These are phyloP conservation scores for Calonectria pteridis DNA, from an alignment of 2,329 filamentous ascomycete species.

Conservation along the genomic window DNA sequence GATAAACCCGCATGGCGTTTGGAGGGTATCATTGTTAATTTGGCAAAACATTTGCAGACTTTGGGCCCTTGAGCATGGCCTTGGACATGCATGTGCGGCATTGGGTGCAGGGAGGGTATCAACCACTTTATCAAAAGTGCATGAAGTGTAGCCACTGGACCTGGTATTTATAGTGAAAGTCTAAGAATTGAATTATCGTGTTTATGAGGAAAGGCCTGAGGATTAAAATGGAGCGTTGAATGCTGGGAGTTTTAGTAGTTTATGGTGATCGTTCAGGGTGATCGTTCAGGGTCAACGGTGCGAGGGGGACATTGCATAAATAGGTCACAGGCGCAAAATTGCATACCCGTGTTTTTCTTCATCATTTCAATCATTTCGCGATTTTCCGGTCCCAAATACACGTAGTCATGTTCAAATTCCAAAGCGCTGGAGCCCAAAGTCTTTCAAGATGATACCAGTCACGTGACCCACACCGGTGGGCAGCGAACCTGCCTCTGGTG, in stretches of 20 bases:
- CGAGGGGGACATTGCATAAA: not conserved
- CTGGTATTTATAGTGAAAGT: slow-evolving; percentile 1
- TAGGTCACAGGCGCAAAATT: not conserved
- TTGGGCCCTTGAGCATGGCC: slow-evolving; percentile 17
- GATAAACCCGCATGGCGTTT: slow-evolving; percentile 40
- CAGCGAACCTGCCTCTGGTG: not conserved
- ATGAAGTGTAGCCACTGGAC: slow-evolving; percentile 5
- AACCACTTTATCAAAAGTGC: not conserved
- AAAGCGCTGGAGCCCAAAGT: not conserved
- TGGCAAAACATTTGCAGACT: slow-evolving; percentile 30
- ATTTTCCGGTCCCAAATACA: no score
- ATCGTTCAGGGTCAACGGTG: not conserved
- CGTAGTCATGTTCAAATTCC: not conserved
- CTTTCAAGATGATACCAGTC: not conserved
- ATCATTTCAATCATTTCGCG: not conserved
- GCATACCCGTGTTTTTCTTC: not conserved
- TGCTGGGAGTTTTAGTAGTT: not conserved
- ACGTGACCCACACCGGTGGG: slow-evolving; percentile 11
- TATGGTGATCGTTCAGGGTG: no score
- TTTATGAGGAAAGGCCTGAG: not conserved
- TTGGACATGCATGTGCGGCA: slow-evolving; percentile 39
- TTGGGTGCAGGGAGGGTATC: not conserved
- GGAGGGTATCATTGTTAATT: slow-evolving; percentile 32
- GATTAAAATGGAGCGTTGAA: not conserved
- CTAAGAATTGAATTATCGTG: slow-evolving; percentile 3